phyloP scores from a whole-genome alignment of 176 grass and related monocot species.

The Eragrostis curvula region DNA sequence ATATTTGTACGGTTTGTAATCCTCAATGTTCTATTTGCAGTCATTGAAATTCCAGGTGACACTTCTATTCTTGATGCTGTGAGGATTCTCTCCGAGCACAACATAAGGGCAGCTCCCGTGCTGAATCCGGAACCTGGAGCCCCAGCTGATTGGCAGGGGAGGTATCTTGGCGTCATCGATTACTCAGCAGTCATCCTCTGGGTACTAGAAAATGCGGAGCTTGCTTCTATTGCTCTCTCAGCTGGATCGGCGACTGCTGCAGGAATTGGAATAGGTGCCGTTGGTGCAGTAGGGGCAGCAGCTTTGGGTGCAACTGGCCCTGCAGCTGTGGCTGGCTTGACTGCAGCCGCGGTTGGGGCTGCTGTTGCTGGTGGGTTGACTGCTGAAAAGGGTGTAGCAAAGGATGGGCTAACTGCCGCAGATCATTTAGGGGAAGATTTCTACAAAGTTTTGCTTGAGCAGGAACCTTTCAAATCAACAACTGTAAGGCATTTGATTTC shows the following conservation, averaged over 20 bases:
- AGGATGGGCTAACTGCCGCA: conserved; percentile 63
- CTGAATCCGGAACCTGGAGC: conserved; percentile 53
- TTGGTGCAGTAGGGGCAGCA: conserved; percentile 55
- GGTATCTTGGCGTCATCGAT: conserved; percentile 83
- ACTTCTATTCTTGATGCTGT: conserved; percentile 74
- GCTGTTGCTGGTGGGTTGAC: conserved; percentile 59
- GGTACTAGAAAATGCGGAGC: conserved; percentile 83
- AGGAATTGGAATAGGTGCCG: conserved; percentile 55
- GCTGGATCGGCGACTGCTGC: conserved; percentile 59
- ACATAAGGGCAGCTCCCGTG: conserved; percentile 86
- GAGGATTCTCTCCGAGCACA: conserved; percentile 71
- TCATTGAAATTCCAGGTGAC: conserved; percentile 85
- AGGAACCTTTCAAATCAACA: conserved; percentile 87
- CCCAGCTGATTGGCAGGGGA: conserved; percentile 61
- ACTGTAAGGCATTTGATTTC: conserved; percentile 49
- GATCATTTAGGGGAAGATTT: conserved; percentile 71
- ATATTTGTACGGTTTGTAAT: conserved; percentile 18
- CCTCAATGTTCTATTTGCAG: conserved; percentile 36
- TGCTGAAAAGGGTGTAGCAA: conserved; percentile 59
- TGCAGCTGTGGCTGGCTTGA: conserved; percentile 58
- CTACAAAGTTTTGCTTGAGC: conserved; percentile 66
- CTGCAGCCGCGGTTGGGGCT: conserved; percentile 59
- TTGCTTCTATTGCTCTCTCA: conserved; percentile 57
- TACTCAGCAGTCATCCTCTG: conserved; percentile 82
- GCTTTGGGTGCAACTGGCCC: conserved; percentile 57